Conservation (phyloP, 768 basidiomycete genomes). For the Kockovaella imperatae region DNA sequence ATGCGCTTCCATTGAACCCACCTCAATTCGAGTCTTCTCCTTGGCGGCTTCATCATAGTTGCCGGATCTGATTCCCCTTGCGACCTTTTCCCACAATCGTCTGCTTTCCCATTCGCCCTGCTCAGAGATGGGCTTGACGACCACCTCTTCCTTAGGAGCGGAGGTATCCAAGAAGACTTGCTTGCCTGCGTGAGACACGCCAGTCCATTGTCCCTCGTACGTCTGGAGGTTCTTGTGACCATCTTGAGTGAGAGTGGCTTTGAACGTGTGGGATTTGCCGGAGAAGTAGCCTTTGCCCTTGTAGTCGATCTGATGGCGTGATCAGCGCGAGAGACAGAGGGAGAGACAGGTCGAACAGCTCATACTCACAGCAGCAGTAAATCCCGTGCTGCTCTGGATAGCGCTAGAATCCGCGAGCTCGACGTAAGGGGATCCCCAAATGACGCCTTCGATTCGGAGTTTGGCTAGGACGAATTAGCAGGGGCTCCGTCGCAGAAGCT, state of each 20-base stretch:
- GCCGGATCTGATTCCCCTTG: constrained; percentile 80
- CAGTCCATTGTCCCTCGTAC: constrained; percentile 43
- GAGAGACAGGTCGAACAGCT: neutral
- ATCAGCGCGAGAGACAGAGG: neutral
- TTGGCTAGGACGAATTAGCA: constrained; percentile 47
- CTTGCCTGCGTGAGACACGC: constrained; percentile 51
- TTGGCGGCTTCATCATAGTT: constrained; percentile 84
- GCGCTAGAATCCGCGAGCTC: constrained; percentile 76
- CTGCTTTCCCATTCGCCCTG: constrained; percentile 78
- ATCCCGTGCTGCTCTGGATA: constrained; percentile 64
- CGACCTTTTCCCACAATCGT: constrained; percentile 72
- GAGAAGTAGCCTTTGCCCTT: constrained; percentile 93
- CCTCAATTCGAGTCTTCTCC: constrained; percentile 90
- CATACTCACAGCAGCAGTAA: constrained; percentile 50
- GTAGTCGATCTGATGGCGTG: constrained; percentile 64
- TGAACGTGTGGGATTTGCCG: constrained; percentile 88
- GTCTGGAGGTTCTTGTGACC: constrained; percentile 47
- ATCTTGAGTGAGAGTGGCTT: constrained; percentile 60
- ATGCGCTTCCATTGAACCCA: constrained; percentile 34
- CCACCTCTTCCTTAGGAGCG: constrained; percentile 66
- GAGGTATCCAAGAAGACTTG: constrained; percentile 69
- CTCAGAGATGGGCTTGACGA: constrained; percentile 53
- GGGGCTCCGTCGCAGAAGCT: constrained; percentile 4
- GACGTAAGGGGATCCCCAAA: constrained; percentile 84
- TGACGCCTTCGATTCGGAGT: constrained; percentile 77